Conservation (phyloP, 2,329 filamentous ascomycete genomes). For the Fusarium chlamydosporum region DNA sequence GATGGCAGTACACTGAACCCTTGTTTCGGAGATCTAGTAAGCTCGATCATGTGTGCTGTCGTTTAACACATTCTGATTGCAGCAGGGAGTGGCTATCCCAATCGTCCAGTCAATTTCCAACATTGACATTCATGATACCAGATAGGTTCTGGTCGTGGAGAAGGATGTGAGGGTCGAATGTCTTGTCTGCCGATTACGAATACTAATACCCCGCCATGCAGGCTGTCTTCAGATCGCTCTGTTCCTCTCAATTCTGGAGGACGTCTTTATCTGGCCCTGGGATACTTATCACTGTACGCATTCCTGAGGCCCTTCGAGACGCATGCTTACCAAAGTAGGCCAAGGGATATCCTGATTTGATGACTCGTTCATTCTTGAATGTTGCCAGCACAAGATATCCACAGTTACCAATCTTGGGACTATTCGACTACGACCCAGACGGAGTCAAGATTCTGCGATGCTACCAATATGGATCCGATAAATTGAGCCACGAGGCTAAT, state of each 20-base stretch:
- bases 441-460: slow-evolving; percentile 80
- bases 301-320: accelerated
- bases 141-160: slow-evolving; percentile 81
- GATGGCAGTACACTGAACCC: slow-evolving; percentile 60
- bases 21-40: slow-evolving; percentile 51
- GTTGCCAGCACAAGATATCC: slow-evolving; percentile 64
- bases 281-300: slow-evolving; percentile 75
- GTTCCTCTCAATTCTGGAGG: slow-evolving; percentile 69
- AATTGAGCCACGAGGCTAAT: slow-evolving; percentile 71
- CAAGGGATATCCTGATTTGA: slow-evolving; percentile 85
- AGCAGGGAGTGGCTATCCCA: slow-evolving; percentile 74
- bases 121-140: slow-evolving; percentile 64
- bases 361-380: slow-evolving; percentile 75
- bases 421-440: slow-evolving; percentile 84
- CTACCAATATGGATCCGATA: slow-evolving; percentile 78
- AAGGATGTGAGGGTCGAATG: slow-evolving; percentile 72
- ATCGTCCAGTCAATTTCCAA: slow-evolving; percentile 62
- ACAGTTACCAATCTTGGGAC: slow-evolving; percentile 69
- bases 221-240: slow-evolving; percentile 82
- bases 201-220: slow-evolving; percentile 50
- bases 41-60: background rate
- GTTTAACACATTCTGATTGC: slow-evolving; percentile 26
- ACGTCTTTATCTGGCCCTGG: slow-evolving; percentile 66
- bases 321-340: slow-evolving; percentile 63
- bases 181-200: slow-evolving; percentile 20